These are phyloP conservation scores for Neckera pumila DNA, from an alignment of 225 moss, liverwort and hornwort genomes.

Conservation along the genomic window DNA sequence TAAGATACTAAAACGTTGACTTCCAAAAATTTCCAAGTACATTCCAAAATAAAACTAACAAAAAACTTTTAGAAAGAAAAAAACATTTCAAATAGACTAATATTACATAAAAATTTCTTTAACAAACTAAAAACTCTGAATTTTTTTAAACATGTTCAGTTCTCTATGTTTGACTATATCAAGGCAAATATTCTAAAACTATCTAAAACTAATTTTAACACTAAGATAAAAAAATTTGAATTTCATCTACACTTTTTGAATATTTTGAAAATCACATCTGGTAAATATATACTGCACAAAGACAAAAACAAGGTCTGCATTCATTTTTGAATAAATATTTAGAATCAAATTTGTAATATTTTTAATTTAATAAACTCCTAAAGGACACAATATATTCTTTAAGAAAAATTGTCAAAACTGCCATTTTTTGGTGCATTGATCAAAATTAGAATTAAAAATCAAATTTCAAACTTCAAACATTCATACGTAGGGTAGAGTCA, in stretches of 20 bases:
- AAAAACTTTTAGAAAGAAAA: neutral
- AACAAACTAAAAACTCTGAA: neutral
- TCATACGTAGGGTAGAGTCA: too few species aligned
- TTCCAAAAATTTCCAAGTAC: neutral
- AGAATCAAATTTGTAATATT: neutral
- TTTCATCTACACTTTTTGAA: neutral
- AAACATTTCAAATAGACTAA: neutral
- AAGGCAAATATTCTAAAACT: neutral
- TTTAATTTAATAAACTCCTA: neutral
- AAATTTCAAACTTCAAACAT: too few species aligned
- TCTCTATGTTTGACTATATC: neutral
- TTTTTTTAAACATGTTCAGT: neutral
- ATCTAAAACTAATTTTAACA: neutral
- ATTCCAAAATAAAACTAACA: neutral
- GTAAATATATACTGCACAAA: rapidly evolving
- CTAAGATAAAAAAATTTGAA: too few species aligned
- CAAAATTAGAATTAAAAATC: neutral
- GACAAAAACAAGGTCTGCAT: neutral
- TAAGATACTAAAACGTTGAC: neutral
- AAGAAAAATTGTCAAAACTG: neutral
- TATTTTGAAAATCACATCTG: neutral
- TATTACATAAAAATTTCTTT: neutral
- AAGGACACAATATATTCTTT: rapidly evolving
- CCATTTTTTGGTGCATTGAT: neutral
- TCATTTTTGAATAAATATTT: neutral